Conservation (phyloP, 495 filamentous ascomycete genomes). For the Clohesyomyces aquaticus region DNA sequence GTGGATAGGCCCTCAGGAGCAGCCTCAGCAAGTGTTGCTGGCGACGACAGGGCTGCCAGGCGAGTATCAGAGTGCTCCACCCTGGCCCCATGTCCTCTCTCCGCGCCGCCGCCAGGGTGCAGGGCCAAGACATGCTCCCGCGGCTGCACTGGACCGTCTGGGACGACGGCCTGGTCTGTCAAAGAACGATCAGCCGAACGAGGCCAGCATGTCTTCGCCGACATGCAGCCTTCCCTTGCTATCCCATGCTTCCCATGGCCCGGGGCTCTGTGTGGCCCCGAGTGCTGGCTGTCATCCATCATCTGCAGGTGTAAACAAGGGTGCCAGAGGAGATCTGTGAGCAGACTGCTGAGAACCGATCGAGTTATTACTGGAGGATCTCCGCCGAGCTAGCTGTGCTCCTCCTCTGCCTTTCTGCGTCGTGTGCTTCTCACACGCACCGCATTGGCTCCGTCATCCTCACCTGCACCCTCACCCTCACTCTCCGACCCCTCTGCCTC, state of each 20-base stretch:
- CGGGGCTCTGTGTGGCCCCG: conserved; percentile 31
- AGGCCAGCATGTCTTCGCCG: conserved; percentile 35
- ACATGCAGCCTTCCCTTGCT: conserved; percentile 30
- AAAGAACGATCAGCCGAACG: conserved; percentile 45
- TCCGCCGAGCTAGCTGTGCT: conserved; percentile 34
- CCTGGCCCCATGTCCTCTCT: conserved; percentile 1
- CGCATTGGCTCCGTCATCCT: conserved; percentile 35
- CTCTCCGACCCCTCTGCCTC: conserved; percentile 17
- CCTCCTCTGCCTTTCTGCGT: conserved; percentile 33
- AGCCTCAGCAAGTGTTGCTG: too few species aligned
- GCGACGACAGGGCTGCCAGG: conserved; percentile 1
- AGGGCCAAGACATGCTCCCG: conserved; percentile 24
- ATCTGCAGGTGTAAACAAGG: conserved; percentile 39
- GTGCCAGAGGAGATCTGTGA: conserved; percentile 39
- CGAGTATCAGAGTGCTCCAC: not conserved
- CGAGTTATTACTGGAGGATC: conserved; percentile 42
- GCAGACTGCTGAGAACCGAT: conserved; percentile 35
- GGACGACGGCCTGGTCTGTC: conserved; percentile 18
- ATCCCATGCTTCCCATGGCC: conserved; percentile 35
- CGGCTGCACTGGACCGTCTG: conserved; percentile 26
- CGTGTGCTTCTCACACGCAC: conserved; percentile 32
- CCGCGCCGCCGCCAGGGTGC: conserved; percentile 15
- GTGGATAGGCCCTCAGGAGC: too few species aligned
- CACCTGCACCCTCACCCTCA: conserved; percentile 17
- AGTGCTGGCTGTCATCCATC: conserved; percentile 42